These are phyloP conservation scores for Metschnikowia proteae DNA, from an alignment of 805 yeast genomes.

Conservation along the genomic window DNA sequence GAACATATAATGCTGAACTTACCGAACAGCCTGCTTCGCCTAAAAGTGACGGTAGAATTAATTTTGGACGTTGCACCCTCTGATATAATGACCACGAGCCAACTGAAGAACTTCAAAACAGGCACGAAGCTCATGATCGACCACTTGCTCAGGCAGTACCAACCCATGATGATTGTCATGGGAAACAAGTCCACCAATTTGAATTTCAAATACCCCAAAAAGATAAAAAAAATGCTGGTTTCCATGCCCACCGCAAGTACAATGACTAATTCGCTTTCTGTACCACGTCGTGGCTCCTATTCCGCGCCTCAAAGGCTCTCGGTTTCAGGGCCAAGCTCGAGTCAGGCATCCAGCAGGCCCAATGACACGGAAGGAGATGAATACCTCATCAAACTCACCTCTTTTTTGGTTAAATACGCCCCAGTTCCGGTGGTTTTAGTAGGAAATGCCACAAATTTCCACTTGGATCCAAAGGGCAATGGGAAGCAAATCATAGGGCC, in stretches of 20 bases:
- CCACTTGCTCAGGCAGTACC: conserved; percentile 39
- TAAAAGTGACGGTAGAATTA: conserved; percentile 41
- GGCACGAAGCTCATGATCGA: conserved; percentile 36
- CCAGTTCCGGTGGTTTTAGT: conserved; percentile 38
- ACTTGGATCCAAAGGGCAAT: conserved; percentile 2
- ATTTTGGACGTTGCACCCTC: conserved; percentile 22
- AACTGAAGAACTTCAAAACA: conserved; percentile 5
- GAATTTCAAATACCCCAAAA: conserved; percentile 41
- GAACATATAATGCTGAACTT: conserved; percentile 18
- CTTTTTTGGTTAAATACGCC: conserved; percentile 38
- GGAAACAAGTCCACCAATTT: conserved; percentile 40
- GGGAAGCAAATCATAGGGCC: not conserved
- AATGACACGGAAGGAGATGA: conserved; percentile 18
- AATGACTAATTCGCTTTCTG: not conserved
- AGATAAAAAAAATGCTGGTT: conserved; percentile 17
- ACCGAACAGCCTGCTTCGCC: conserved; percentile 19
- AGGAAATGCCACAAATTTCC: conserved; percentile 26
- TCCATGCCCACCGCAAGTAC: conserved; percentile 1
- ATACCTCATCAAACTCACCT: conserved; percentile 34
- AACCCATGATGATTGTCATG: conserved; percentile 35
- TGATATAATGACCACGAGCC: conserved; percentile 7
- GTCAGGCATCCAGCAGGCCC: not conserved
- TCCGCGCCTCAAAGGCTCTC: conserved; percentile 8
- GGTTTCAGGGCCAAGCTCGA: conserved; percentile 1
- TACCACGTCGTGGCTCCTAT: conserved; percentile 5